Evolutionary conservation across 2,329 filamentous ascomycete genomes (phyloP), one percentile per base, ranked within the genome.

Genomic region (Arthrinium puccinioides): DNA sequence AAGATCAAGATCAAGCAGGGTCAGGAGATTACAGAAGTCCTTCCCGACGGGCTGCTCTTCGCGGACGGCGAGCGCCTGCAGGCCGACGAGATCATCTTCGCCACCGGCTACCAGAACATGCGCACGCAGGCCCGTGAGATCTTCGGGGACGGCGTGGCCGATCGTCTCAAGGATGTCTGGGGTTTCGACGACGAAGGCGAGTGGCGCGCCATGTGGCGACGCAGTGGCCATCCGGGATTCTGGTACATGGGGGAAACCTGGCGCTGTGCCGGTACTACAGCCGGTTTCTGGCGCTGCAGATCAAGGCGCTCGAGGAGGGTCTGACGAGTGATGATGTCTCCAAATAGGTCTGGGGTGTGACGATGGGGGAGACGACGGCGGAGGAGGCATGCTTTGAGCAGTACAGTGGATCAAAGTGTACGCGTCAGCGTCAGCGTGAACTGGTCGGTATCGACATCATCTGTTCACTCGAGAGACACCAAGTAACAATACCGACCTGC

Each of bases 21-120:
- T 1, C 69, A 71, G 4, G 70, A 66, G 4, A 66, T 78, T 40
- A 47, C 56, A 5, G 58, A 61, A 19, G 67, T 79, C 30, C 57
- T 62, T 0, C 50, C 61, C 4, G 48, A 57, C 4, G 63, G 58
- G n/a, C 42, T 67, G 5, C 46, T 55, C 6, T 59, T 75, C 7
- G 61, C 62, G 2, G 72, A 79, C 44, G 74, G 73, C 2, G 59
- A 58, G 4, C 56, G 61, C 23, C 50, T 79, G 0, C 59, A 67
- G 15, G 73, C 75, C 0, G 75, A 79, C 47, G 62, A 76, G 30
- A 67, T 81, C 3, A 65, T 81, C 11, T 63, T 74, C 37, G 72
- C 72, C 5, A 76, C 72, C 2, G 72, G 70, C 4, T 62, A 82
- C 46, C 70, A 79, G 43, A 84, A 82, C 50, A 87, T 86, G 80